Evolutionary conservation across 345 rosid genomes (phyloP).

Genomic region (Erucastrum elatum): DNA sequence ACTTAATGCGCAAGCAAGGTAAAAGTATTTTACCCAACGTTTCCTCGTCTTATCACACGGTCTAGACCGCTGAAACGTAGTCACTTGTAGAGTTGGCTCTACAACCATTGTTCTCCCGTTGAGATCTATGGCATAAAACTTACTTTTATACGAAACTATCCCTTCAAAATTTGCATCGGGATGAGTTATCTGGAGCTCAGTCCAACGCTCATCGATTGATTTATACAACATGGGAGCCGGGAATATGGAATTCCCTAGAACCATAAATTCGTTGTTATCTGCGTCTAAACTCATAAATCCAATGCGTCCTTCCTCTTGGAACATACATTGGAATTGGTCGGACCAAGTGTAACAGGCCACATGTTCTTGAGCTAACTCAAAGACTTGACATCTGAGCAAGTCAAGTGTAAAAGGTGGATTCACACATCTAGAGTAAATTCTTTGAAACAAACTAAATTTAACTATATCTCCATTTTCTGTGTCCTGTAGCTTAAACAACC

Average conservation of each 20-base stretch:
- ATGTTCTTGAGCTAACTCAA: conserved; percentile 29
- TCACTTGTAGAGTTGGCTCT: conserved; percentile 12
- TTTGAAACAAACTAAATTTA: neutral
- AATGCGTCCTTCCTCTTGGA: neutral
- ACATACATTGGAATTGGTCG: no score
- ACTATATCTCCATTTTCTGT: conserved; percentile 11
- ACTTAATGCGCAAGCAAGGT: neutral
- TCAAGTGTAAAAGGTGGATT: conserved; percentile 15
- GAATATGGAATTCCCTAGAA: neutral
- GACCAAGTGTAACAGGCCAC: conserved; percentile 14
- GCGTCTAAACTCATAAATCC: neutral
- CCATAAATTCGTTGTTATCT: neutral
- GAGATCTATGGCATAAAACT: conserved; percentile 14
- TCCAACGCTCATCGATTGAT: conserved; percentile 24
- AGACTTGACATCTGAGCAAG: conserved; percentile 9
- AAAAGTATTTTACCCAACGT: conserved; percentile 24
- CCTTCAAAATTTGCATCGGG: neutral
- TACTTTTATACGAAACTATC: conserved; percentile 9
- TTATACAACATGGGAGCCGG: neutral
- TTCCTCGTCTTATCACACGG: conserved; percentile 12
- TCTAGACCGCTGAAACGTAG: conserved; percentile 17
- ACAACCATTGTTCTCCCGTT: conserved; percentile 23
- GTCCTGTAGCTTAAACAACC: conserved; percentile 23
- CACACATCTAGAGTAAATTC: neutral
- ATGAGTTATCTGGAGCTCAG: conserved; percentile 3